phyloP scores from a whole-genome alignment of 2,329 filamentous ascomycete species.

The Scedosporium dehoogii region DNA sequence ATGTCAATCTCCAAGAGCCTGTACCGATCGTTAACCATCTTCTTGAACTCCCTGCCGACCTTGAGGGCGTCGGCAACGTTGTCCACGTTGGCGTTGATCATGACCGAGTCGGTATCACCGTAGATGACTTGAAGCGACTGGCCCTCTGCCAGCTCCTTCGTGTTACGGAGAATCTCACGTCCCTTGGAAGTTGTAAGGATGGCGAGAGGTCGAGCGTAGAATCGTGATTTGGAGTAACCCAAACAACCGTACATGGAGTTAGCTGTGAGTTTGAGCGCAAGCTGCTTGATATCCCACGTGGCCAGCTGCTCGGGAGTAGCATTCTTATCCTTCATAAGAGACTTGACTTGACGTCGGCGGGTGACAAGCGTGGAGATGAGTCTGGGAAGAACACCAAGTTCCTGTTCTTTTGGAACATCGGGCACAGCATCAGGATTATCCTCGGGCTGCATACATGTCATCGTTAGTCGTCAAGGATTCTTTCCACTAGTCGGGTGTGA shows the following conservation, averaged over 20 bases:
- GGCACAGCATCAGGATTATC: conserved; percentile 84
- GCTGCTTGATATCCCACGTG: conserved; percentile 96
- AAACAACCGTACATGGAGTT: conserved; percentile 99
- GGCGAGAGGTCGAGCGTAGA: conserved; percentile 89
- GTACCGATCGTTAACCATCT: conserved; percentile 87
- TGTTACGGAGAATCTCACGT: conserved; percentile 91
- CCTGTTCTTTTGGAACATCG: conserved; percentile 69
- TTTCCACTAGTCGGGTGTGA: neutral
- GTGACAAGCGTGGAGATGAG: conserved; percentile 88
- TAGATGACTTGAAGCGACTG: conserved; percentile 93
- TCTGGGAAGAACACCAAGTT: conserved; percentile 75
- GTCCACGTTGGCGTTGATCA: conserved; percentile 99
- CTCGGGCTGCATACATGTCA: neutral
- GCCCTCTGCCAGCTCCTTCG: conserved; percentile 88
- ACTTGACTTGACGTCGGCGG: conserved; percentile 85
- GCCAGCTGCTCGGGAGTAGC: conserved; percentile 80
- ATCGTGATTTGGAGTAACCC: conserved; percentile 92
- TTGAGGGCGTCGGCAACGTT: conserved; percentile 83
- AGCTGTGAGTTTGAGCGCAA: conserved; percentile 91
- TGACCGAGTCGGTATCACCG: conserved; percentile 97
- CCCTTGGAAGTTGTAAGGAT: conserved; percentile 96
- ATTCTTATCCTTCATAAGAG: conserved; percentile 87
- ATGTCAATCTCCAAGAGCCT: conserved; percentile 93
- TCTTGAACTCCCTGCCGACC: conserved; percentile 91
- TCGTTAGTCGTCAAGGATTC: neutral